These are phyloP conservation scores for Trichopus zeylanicus DNA, from an alignment of 116 monocot species.

Conservation along the genomic window DNA sequence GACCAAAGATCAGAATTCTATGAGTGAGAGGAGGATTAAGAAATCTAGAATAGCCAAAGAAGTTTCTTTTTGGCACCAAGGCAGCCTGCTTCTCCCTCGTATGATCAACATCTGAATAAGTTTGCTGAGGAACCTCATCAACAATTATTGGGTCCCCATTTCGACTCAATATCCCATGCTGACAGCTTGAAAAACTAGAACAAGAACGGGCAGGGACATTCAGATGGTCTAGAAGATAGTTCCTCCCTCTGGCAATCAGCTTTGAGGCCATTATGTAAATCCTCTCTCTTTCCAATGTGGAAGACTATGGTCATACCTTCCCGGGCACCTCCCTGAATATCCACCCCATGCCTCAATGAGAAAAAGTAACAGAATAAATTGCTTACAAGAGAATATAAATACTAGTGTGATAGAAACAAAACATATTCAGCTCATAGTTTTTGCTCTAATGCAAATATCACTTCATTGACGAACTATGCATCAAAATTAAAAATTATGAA, in stretches of 20 bases:
- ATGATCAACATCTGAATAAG: conserved; percentile 2
- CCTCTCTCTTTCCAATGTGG: conserved; percentile 7
- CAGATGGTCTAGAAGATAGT: conserved; percentile 34
- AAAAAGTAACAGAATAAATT: too few relatives aligned
- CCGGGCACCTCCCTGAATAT: background rate
- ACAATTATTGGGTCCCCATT: conserved; percentile 15
- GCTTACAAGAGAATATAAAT: too few relatives aligned
- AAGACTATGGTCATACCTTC: background rate
- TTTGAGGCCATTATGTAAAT: conserved; percentile 47
- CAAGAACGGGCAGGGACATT: conserved; percentile 15
- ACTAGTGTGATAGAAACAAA: too few relatives aligned
- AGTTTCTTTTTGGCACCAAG: conserved; percentile 14
- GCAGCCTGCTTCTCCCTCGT: background rate
- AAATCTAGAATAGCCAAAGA: conserved; percentile 13
- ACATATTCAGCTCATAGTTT: too few relatives aligned
- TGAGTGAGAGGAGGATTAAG: conserved; percentile 4
- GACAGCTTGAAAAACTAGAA: conserved; percentile 29
- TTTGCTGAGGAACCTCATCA: conserved; percentile 4
- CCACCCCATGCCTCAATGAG: background rate
- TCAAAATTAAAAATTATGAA: too few relatives aligned
- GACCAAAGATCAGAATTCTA: conserved; percentile 12
- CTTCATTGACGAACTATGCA: too few relatives aligned
- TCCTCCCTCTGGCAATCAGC: conserved; percentile 39
- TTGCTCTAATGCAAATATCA: too few relatives aligned
- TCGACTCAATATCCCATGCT: conserved; percentile 14